Percentiles rank a stretch among this genome's conserved stretches.
Evolutionary conservation across 139 green algal genomes (phyloP).

Genomic region (Eudorina sp.): DNA sequence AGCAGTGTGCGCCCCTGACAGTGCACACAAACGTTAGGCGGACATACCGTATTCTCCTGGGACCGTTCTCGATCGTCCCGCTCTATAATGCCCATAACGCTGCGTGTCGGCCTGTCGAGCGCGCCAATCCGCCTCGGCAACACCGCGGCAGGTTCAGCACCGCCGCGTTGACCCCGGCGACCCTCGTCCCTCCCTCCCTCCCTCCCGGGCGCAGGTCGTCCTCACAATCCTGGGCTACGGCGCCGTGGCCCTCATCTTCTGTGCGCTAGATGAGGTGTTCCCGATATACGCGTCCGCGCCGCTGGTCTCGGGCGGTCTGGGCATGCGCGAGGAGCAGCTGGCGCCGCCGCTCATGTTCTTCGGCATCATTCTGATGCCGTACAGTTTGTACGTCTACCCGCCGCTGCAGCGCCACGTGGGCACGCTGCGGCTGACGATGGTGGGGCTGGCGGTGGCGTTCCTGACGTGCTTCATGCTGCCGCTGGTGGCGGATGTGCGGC

Average conservation of each 20-base stretch:
- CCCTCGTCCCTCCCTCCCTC: not conserved
- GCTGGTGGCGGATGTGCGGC: slow-evolving; percentile 42
- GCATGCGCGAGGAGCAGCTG: slow-evolving; percentile 63
- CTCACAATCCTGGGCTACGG: slow-evolving; percentile 70
- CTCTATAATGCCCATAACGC: too few relatives aligned
- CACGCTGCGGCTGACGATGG: slow-evolving; percentile 52
- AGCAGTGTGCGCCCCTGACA: too few relatives aligned
- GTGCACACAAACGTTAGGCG: too few relatives aligned
- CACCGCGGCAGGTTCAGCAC: too few relatives aligned
- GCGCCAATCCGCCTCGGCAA: too few relatives aligned
- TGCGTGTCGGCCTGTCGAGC: too few relatives aligned
- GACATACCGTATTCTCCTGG: too few relatives aligned
- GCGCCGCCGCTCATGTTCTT: slow-evolving; percentile 71
- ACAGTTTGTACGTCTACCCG: slow-evolving; percentile 65
- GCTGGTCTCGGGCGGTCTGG: slow-evolving; percentile 62
- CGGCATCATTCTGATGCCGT: slow-evolving; percentile 67
- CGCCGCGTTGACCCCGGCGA: too few relatives aligned
- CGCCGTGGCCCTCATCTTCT: slow-evolving; percentile 70
- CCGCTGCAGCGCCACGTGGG: slow-evolving; percentile 54
- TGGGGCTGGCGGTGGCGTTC: slow-evolving; percentile 58
- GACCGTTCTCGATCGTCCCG: too few relatives aligned
- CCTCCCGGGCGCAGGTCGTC: slow-evolving; percentile 46
- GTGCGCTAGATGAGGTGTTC: slow-evolving; percentile 73
- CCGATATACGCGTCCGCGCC: slow-evolving; percentile 79
- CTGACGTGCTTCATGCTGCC: slow-evolving; percentile 60